Conservation (phyloP, 164 flowering plant genomes). For the Magnolia changhungtana region DNA sequence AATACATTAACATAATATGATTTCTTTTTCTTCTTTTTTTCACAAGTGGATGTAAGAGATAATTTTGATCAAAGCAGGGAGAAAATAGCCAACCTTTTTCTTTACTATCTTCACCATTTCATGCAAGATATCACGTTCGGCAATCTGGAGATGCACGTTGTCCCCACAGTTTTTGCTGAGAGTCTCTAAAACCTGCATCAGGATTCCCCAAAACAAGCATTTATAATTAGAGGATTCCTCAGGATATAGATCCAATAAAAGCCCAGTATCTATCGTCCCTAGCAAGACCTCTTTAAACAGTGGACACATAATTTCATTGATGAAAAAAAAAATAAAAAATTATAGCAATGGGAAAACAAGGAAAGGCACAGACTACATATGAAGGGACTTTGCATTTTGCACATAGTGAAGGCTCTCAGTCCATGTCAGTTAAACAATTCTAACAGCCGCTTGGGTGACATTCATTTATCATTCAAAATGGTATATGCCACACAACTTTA, state of each 20-base stretch:
- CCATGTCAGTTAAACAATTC: too few species aligned
- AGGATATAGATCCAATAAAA: neutral
- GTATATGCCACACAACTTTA: too few species aligned
- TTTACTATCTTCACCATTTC: slow-evolving; percentile 96
- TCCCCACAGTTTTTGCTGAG: slow-evolving; percentile 97
- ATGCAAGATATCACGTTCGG: slow-evolving; percentile 83
- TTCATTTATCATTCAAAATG: too few species aligned
- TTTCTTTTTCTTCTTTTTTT: neutral
- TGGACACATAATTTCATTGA: neutral
- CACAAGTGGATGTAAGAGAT: neutral
- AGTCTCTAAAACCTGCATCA: slow-evolving; percentile 77
- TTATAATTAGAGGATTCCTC: neutral
- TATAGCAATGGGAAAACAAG: neutral
- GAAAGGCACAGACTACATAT: neutral
- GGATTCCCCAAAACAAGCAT: slow-evolving; percentile 1
- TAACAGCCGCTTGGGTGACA: too few species aligned
- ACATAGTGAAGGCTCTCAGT: too few species aligned
- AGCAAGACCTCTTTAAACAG: neutral
- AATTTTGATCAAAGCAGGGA: neutral
- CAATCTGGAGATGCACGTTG: slow-evolving; percentile 61
- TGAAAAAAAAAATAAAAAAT: neutral
- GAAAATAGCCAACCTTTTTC: slow-evolving; percentile 55
- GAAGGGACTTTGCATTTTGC: neutral
- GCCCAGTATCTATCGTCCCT: neutral
- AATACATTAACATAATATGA: neutral